Percentiles rank a stretch among this genome's conserved stretches.
Evolutionary conservation across 2,329 filamentous ascomycete genomes (phyloP).

Genomic region (Aspergillus fischeri): DNA sequence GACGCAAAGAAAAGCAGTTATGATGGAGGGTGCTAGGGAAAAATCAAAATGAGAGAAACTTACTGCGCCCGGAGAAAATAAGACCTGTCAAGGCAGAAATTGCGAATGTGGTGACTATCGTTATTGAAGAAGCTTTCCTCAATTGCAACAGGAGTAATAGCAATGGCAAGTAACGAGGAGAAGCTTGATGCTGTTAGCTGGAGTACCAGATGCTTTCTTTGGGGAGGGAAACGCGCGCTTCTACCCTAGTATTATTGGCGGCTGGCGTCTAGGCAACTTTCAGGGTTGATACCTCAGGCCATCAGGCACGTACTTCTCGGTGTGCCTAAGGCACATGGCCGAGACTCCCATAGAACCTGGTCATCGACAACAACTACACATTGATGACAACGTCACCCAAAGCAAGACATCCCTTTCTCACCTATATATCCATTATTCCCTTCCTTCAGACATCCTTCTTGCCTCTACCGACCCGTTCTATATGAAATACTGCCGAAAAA

Average conservation of each 20-base stretch:
- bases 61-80: constrained; percentile 19
- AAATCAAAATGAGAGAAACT: constrained; percentile 10
- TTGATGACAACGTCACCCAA: constrained; percentile 19
- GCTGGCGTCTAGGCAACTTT: constrained; percentile 7
- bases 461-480: constrained; percentile 10
- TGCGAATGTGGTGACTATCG: constrained; percentile 3
- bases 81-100: neutral
- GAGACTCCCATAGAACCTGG: constrained; percentile 31
- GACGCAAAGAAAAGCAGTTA: constrained; percentile 12
- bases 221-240: constrained; percentile 13
- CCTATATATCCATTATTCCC: constrained; percentile 6
- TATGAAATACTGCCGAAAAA: constrained; percentile 3
- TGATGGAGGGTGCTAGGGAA: neutral
- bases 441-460: constrained; percentile 5
- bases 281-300: constrained; percentile 14
- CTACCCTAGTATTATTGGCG: constrained; percentile 5
- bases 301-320: neutral
- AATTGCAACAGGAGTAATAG: constrained; percentile 1
- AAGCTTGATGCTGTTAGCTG: neutral
- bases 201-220: neutral
- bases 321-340: constrained; percentile 23
- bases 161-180: constrained; percentile 4
- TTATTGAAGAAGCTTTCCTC: neutral
- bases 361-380: constrained; percentile 9
- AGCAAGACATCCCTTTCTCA: constrained; percentile 13